A percentile compares a stretch with the other conserved stretches of the same genome.
phyloP scores from a whole-genome alignment of 2,329 filamentous ascomycete genomes.

The Juglanconis juglandina region DNA sequence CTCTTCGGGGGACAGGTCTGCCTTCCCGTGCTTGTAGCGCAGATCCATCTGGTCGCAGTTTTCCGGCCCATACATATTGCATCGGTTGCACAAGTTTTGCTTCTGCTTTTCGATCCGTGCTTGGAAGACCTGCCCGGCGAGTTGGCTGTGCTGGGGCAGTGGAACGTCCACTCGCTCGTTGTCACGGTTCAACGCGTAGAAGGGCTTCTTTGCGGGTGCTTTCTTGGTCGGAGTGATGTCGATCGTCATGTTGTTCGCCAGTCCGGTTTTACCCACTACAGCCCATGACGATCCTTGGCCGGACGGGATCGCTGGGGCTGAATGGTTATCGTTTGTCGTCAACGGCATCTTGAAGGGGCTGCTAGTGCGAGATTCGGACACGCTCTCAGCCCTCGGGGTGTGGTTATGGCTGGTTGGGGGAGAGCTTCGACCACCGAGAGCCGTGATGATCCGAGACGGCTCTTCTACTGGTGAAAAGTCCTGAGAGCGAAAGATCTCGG shows the following conservation, averaged over 20 bases:
- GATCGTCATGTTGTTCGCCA: conserved; percentile 21
- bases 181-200: conserved; percentile 28
- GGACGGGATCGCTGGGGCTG: background rate
- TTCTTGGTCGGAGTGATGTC: conserved; percentile 27
- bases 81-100: conserved; percentile 25
- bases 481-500: background rate
- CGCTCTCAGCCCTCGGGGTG: no score
- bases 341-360: no score
- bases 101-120: conserved; percentile 19
- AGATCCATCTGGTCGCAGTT: conserved; percentile 4
- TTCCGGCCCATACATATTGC: conserved; percentile 17
- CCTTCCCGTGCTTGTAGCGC: conserved; percentile 19
- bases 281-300: conserved; percentile 20
- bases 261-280: conserved; percentile 16
- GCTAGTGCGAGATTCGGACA: no score
- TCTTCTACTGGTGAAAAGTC: background rate
- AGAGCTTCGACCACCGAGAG: background rate
- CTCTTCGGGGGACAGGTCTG: conserved; percentile 19
- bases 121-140: conserved; percentile 21
- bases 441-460: background rate
- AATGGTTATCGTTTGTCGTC: no score
- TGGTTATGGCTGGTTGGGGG: background rate
- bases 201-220: conserved; percentile 14
- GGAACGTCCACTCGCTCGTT: conserved; percentile 30
- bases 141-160: conserved; percentile 22